A percentile compares a stretch with the other conserved stretches of the same genome.
phyloP scores from a whole-genome alignment of 2,329 filamentous ascomycete genomes.

The Lecanoromycetidae sp. region DNA sequence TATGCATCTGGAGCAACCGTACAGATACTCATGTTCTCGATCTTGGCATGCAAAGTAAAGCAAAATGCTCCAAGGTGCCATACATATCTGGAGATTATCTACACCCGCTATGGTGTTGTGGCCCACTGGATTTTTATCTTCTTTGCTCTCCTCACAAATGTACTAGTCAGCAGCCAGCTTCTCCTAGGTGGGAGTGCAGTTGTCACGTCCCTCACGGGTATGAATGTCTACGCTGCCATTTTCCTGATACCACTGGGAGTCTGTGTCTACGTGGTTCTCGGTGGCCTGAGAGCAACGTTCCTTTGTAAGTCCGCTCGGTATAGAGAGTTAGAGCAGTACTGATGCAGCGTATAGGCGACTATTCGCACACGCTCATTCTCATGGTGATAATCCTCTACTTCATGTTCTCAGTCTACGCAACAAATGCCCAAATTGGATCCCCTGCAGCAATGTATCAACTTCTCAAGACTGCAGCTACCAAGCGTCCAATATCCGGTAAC shows the following conservation, averaged over 20 bases:
- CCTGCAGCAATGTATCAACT: slow-evolving; percentile 40
- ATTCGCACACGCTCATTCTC: slow-evolving; percentile 42
- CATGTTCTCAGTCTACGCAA: slow-evolving; percentile 29
- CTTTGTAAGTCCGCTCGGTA: not conserved
- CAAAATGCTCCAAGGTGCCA: slow-evolving; percentile 30
- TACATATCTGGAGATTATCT: slow-evolving; percentile 32
- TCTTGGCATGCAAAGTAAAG: slow-evolving; percentile 34
- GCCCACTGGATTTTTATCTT: slow-evolving; percentile 32
- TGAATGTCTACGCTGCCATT: slow-evolving; percentile 34
- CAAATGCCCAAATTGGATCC: slow-evolving; percentile 37
- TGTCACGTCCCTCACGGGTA: slow-evolving; percentile 30
- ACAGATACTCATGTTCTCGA: slow-evolving; percentile 34
- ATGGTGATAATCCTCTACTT: slow-evolving; percentile 42
- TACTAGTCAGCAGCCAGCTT: slow-evolving; percentile 33
- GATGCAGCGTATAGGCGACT: slow-evolving; percentile 19
- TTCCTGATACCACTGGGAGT: slow-evolving; percentile 34
- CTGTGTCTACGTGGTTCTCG: slow-evolving; percentile 27
- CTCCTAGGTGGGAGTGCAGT: slow-evolving; percentile 34
- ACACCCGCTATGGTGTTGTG: slow-evolving; percentile 28
- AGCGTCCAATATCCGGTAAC: slow-evolving; percentile 40
- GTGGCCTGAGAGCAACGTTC: slow-evolving; percentile 32
- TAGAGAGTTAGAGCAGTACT: not conserved
- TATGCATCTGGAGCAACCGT: slow-evolving; percentile 34
- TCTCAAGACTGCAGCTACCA: slow-evolving; percentile 33
- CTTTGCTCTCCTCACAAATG: slow-evolving; percentile 33